Percentiles rank a stretch among this genome's conserved stretches.
These are phyloP conservation scores for Berkeleyomyces rouxiae DNA, from an alignment of 2,329 filamentous ascomycete genomes.

Conservation along the genomic window DNA sequence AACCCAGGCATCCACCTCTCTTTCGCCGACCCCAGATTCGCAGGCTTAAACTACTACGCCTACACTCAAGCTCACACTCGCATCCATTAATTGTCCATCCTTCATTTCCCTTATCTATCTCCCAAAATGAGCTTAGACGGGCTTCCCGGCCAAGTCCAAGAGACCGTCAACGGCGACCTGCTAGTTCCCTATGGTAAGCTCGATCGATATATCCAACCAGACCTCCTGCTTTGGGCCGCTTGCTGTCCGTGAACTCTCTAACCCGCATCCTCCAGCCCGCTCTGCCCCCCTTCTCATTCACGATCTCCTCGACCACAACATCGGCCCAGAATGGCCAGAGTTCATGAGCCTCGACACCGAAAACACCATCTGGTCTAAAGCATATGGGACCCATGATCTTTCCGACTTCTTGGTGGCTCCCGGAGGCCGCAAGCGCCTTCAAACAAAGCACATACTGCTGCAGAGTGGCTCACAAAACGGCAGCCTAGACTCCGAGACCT, in stretches of 20 bases:
- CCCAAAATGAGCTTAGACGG: constrained; percentile 5
- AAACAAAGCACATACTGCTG: constrained; percentile 12
- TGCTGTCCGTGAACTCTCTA: neutral
- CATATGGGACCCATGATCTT: constrained; percentile 1
- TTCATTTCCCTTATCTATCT: neutral
- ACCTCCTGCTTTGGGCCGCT: neutral
- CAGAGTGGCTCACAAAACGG: constrained; percentile 12
- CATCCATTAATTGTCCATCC: no score
- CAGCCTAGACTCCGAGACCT: neutral
- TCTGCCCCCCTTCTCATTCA: constrained; percentile 14
- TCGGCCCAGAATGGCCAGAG: constrained; percentile 14
- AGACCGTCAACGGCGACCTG: constrained; percentile 10
- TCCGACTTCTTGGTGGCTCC: constrained; percentile 7
- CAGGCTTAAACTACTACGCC: neutral
- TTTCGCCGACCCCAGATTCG: neutral
- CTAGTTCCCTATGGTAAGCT: constrained; percentile 13
- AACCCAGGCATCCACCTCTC: neutral
- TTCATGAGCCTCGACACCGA: constrained; percentile 9
- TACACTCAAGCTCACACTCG: no score
- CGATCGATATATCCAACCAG: neutral
- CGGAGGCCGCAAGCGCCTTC: constrained; percentile 6
- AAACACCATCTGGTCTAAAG: constrained; percentile 4
- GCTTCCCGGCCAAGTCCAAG: constrained; percentile 5
- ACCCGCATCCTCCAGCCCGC: constrained; percentile 5
- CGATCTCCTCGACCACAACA: constrained; percentile 15